These are phyloP conservation scores for Phellinidium pouzarii DNA, from an alignment of 1,284 basidiomycete genomes.

Conservation along the genomic window DNA sequence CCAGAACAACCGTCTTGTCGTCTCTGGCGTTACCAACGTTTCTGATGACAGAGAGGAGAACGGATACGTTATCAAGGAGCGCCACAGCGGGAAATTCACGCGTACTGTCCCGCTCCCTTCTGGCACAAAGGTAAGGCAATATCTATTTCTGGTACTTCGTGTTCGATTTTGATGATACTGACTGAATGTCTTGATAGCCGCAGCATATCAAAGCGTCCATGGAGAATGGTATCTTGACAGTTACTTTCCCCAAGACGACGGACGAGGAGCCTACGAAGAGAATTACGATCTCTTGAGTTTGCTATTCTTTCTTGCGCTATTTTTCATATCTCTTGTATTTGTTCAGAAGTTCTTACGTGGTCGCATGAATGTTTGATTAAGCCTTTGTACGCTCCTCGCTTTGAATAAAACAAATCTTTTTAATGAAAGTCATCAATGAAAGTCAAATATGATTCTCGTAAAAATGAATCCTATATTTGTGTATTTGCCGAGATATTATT, in stretches of 20 bases:
- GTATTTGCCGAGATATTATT: no score
- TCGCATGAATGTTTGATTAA: no score
- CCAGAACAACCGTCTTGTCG: conserved; percentile 35
- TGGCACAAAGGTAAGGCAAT: conserved; percentile 10
- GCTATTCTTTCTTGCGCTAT: no score
- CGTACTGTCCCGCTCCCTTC: conserved; percentile 26
- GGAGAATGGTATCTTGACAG: conserved; percentile 24
- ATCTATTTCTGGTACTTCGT: background rate
- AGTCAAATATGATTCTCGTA: no score
- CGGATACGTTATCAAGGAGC: conserved; percentile 44
- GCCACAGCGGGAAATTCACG: conserved; percentile 41
- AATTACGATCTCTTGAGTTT: conserved; percentile 21
- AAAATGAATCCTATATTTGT: no score
- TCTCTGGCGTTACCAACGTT: conserved; percentile 38
- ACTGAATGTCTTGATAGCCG: conserved; percentile 9
- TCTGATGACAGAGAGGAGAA: conserved; percentile 31
- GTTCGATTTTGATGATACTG: no score
- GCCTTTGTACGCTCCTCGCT: no score
- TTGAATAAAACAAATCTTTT: no score
- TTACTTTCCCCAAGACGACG: conserved; percentile 23
- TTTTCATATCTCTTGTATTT: no score
- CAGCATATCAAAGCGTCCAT: conserved; percentile 22
- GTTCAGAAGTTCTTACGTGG: no score
- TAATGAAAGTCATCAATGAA: no score
- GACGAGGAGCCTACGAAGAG: conserved; percentile 20